A percentile compares a stretch with the other conserved stretches of the same genome.
phyloP scores from a whole-genome alignment of 2,329 filamentous ascomycete genomes.

The Gremmenia infestans region DNA sequence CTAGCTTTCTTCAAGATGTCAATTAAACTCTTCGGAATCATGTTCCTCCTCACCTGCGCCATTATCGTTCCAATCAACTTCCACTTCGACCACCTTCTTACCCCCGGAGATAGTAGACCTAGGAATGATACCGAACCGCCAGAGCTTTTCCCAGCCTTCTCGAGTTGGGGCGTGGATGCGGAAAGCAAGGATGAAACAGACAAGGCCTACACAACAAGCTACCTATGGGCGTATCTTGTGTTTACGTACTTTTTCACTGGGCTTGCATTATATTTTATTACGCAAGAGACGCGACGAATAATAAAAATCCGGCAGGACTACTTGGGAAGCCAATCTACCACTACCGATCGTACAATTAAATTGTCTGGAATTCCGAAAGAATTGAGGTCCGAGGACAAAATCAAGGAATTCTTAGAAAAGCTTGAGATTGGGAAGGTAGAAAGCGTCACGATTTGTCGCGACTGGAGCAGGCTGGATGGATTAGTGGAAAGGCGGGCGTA shows the following conservation, averaged over 20 bases:
- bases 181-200: conserved; percentile 8
- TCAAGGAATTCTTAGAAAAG: conserved; percentile 82
- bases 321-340: conserved; percentile 86
- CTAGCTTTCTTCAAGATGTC: conserved; percentile 95
- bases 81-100: conserved; percentile 45
- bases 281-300: conserved; percentile 76
- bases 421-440: conserved; percentile 88
- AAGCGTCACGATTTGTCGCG: conserved; percentile 75
- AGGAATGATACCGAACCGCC: conserved; percentile 28
- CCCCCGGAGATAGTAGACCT: conserved; percentile 6
- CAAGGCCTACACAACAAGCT: conserved; percentile 35
- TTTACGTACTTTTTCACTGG: conserved; percentile 91
- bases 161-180: conserved; percentile 3
- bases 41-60: conserved; percentile 74
- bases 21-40: conserved; percentile 72
- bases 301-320: conserved; percentile 86
- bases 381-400: conserved; percentile 72
- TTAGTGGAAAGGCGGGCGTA: conserved; percentile 63
- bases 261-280: conserved; percentile 76
- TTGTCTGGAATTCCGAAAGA: conserved; percentile 81
- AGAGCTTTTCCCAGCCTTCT: too few relatives aligned
- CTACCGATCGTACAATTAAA: conserved; percentile 90
- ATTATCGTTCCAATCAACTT: conserved; percentile 85
- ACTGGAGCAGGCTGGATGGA: conserved; percentile 79
- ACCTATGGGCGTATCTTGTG: conserved; percentile 88